Percentiles rank a stretch among this genome's conserved stretches.
Conservation (phyloP, 805 yeast species). For the Wickerhamomyces ciferrii region DNA sequence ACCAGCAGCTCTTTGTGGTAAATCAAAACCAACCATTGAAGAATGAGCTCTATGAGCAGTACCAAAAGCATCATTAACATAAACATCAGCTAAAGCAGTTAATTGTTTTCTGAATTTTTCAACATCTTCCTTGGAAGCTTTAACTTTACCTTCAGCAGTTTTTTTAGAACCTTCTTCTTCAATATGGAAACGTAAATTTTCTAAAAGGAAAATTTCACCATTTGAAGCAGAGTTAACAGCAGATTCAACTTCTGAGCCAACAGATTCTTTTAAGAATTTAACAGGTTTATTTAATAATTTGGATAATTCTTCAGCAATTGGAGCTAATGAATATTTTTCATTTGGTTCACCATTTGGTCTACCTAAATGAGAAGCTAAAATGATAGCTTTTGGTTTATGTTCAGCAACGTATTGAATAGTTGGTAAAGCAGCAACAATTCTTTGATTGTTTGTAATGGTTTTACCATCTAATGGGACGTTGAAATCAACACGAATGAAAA, state of each 20-base stretch:
- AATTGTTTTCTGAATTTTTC: conserved; percentile 83
- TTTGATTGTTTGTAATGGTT: conserved; percentile 98
- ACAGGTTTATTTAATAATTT: conserved; percentile 71
- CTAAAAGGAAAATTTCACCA: conserved; percentile 86
- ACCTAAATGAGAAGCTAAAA: conserved; percentile 96
- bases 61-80: conserved; percentile 97
- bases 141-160: conserved; percentile 89
- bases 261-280: conserved; percentile 83
- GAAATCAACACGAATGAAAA: conserved; percentile 97
- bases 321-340: conserved; percentile 86
- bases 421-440: conserved; percentile 99
- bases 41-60: conserved; percentile 99
- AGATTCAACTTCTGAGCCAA: conserved; percentile 84
- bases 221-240: conserved; percentile 67
- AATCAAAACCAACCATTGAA: conserved; percentile 96
- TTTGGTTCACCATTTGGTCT: conserved; percentile 95
- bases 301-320: conserved; percentile 87
- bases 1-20: conserved; percentile 97
- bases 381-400: conserved; percentile 84
- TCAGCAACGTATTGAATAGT: conserved; percentile 93
- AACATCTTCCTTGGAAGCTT: conserved; percentile 85
- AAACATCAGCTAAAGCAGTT: conserved; percentile 92
- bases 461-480: conserved; percentile 93
- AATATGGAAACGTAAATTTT: conserved; percentile 97
- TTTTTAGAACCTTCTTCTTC: conserved; percentile 95